Evolutionary conservation across 1,284 basidiomycete species (phyloP).

Genomic region (Xerocomus amazonicus): DNA sequence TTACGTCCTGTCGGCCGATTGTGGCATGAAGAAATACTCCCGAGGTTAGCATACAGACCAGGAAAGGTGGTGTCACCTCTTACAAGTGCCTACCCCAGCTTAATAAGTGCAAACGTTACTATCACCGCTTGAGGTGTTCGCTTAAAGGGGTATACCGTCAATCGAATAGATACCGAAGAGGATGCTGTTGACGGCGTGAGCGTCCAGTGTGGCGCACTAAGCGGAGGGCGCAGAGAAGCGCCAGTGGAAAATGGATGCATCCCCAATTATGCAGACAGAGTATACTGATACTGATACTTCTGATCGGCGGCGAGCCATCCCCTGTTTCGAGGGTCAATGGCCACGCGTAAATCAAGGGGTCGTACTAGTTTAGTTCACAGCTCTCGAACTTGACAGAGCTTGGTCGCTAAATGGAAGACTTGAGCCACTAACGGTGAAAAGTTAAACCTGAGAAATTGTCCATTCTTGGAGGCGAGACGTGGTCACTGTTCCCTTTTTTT

Average conservation of each 20-base stretch:
- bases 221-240: slow-evolving; percentile 29
- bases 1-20: not conserved
- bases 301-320: slow-evolving; percentile 22
- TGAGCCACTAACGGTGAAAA: slow-evolving; percentile 22
- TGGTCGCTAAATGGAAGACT: slow-evolving; percentile 31
- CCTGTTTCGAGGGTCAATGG: slow-evolving; percentile 21
- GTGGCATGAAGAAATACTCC: too few species aligned
- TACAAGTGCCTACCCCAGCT: not conserved
- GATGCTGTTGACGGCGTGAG: slow-evolving; percentile 7
- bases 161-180: slow-evolving; percentile 7
- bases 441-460: slow-evolving; percentile 26
- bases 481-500: slow-evolving; percentile 19
- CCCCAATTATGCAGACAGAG: slow-evolving; percentile 14
- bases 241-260: slow-evolving; percentile 29
- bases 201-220: slow-evolving; percentile 8
- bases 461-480: slow-evolving; percentile 17
- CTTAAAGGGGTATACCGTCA: slow-evolving; percentile 8
- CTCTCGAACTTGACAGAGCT: slow-evolving; percentile 19
- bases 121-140: slow-evolving; percentile 5
- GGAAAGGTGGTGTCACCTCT: too few species aligned
- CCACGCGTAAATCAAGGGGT: slow-evolving; percentile 16
- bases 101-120: slow-evolving; percentile 1
- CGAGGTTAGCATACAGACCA: too few species aligned
- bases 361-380: slow-evolving; percentile 7
- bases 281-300: slow-evolving; percentile 23